These are phyloP conservation scores for Euptelea pleiosperma DNA, from an alignment of 164 flowering plant species.

Conservation along the genomic window DNA sequence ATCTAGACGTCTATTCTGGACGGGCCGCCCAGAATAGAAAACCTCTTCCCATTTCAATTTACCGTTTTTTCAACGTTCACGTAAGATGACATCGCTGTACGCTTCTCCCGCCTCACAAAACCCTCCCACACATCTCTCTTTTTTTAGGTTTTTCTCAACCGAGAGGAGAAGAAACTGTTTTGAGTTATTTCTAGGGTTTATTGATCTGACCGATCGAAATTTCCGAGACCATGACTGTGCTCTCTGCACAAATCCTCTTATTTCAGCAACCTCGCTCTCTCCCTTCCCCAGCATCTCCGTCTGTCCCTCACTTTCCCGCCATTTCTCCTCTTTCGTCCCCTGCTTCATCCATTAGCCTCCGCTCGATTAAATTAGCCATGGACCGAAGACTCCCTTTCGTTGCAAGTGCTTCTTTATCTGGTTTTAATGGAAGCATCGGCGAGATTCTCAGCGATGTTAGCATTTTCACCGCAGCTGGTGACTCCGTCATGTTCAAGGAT, in stretches of 20 bases:
- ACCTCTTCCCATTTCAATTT: no score
- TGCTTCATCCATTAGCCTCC: constrained; percentile 5
- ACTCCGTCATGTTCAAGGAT: constrained; percentile 56
- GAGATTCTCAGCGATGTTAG: constrained; percentile 51
- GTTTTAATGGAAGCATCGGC: constrained; percentile 12
- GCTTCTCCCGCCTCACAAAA: no score
- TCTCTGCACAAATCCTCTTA: constrained; percentile 7
- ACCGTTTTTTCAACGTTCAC: no score
- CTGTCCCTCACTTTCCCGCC: constrained; percentile 8
- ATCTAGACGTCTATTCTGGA: no score
- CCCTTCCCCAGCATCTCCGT: constrained; percentile 4
- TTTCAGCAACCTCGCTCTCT: constrained; percentile 2
- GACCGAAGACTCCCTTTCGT: not conserved
- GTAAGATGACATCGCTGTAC: no score
- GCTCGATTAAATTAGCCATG: constrained; percentile 18
- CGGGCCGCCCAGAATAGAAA: no score
- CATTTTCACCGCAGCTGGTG: constrained; percentile 64
- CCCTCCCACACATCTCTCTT: no score
- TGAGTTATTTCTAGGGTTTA: not conserved
- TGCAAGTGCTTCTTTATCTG: constrained; percentile 16
- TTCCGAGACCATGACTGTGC: constrained; percentile 5
- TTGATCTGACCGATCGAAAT: not conserved
- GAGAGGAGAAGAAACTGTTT: no score
- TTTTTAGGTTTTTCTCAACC: no score
- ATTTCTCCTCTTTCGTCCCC: constrained; percentile 23